Percentiles rank a stretch among this genome's conserved stretches.
Conservation (phyloP, 2,329 filamentous ascomycete species). For the Sporothrix luriei region DNA sequence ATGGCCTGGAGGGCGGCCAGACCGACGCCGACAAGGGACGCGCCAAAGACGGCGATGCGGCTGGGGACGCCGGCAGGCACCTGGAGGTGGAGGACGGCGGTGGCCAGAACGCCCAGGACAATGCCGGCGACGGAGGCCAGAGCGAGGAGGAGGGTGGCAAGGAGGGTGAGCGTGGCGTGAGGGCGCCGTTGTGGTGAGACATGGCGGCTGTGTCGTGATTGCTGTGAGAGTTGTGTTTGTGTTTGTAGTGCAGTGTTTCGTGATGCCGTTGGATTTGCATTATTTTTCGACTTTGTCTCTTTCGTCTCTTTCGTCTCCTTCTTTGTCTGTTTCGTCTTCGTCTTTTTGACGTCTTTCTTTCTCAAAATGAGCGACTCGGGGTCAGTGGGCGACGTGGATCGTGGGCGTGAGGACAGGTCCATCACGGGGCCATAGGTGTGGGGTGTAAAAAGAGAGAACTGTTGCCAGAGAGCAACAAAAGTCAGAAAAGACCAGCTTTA, state of each 20-base stretch:
- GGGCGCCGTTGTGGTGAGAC: background rate
- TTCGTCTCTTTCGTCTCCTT: background rate
- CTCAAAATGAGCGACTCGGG: conserved; percentile 29
- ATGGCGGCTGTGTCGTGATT: background rate
- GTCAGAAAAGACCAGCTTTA: background rate
- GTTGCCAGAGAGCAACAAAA: background rate
- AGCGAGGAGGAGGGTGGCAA: conserved; percentile 40
- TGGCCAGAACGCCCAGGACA: conserved; percentile 39
- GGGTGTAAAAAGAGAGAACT: background rate
- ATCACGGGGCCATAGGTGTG: conserved; percentile 20
- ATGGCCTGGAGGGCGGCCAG: conserved; percentile 42
- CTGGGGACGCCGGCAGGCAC: conserved; percentile 39
- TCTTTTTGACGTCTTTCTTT: conserved; percentile 2
- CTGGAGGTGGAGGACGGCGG: conserved; percentile 36
- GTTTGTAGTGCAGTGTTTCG: background rate
- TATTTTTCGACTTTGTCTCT: background rate
- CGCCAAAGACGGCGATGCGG: conserved; percentile 42
- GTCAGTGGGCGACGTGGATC: conserved; percentile 11
- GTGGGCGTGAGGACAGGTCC: conserved; percentile 1
- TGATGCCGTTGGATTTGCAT: background rate
- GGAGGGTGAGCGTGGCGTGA: conserved; percentile 39
- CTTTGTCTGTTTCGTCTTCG: background rate
- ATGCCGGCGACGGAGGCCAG: conserved; percentile 40
- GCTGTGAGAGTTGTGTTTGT: background rate
- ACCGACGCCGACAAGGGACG: conserved; percentile 38